phyloP scores from a whole-genome alignment of 2,329 filamentous ascomycete genomes.

The Paracamarosporium sp. region DNA sequence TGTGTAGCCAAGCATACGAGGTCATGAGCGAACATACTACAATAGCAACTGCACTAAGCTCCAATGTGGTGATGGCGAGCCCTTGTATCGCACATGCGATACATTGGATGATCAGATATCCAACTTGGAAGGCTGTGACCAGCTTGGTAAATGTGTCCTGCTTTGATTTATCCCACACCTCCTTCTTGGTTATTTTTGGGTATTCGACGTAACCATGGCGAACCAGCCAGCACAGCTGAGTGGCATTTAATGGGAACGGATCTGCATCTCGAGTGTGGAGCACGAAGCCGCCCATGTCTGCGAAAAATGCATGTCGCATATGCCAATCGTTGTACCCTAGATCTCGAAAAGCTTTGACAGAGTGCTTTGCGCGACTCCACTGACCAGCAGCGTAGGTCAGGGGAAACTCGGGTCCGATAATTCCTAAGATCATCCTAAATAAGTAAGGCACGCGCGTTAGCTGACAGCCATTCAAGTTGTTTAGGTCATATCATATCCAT shows the following conservation, averaged over 20 bases:
- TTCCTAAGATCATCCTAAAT: slow-evolving; percentile 31
- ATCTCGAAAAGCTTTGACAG: slow-evolving; percentile 28
- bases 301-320: slow-evolving; percentile 29
- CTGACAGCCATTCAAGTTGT: neutral
- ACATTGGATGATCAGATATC: slow-evolving; percentile 15
- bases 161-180: slow-evolving; percentile 20
- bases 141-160: slow-evolving; percentile 16
- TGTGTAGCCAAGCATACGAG: slow-evolving; percentile 47
- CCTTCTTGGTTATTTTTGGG: slow-evolving; percentile 32
- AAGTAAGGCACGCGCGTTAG: neutral
- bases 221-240: slow-evolving; percentile 19
- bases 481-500: too few species aligned
- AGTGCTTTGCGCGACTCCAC: slow-evolving; percentile 40
- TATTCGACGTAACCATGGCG: slow-evolving; percentile 14
- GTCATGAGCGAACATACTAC: slow-evolving; percentile 44
- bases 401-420: slow-evolving; percentile 44
- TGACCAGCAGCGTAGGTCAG: slow-evolving; percentile 43
- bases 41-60: slow-evolving; percentile 46
- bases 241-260: slow-evolving; percentile 23
- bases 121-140: slow-evolving; percentile 15
- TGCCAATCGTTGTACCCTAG: slow-evolving; percentile 20
- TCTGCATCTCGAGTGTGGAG: slow-evolving; percentile 14
- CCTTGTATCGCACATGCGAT: slow-evolving; percentile 25
- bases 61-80: slow-evolving; percentile 43
- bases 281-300: slow-evolving; percentile 30